phyloP scores from a whole-genome alignment of 2,329 filamentous ascomycete genomes.

The Colletotrichum spaethianum region DNA sequence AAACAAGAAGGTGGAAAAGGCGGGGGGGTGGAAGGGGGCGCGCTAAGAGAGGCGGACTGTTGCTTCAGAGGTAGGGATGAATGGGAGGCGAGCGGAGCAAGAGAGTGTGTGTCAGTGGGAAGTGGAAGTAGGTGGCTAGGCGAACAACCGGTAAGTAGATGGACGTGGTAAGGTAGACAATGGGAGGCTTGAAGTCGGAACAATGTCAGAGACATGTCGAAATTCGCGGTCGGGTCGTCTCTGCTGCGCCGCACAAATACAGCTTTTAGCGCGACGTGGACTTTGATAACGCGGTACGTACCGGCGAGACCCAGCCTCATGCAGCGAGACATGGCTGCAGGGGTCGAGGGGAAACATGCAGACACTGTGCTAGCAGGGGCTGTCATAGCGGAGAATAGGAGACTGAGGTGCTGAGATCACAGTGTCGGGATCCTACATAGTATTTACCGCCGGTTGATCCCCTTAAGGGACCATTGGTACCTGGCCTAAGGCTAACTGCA shows the following conservation, averaged over 20 bases:
- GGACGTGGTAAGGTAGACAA: background rate
- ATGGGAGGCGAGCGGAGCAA: background rate
- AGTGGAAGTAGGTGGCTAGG: background rate
- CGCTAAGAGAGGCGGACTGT: background rate
- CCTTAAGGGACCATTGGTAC: background rate
- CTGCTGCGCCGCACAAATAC: constrained; percentile 37
- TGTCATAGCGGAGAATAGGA: constrained; percentile 12
- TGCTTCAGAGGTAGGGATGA: background rate
- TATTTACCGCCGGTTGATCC: background rate
- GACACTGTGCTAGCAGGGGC: constrained; percentile 34
- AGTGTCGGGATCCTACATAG: constrained; percentile 25
- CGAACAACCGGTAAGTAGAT: background rate
- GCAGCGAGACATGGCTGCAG: constrained; percentile 3
- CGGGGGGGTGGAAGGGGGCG: constrained; percentile 2
- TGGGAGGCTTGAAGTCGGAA: constrained; percentile 31
- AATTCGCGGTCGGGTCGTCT: constrained; percentile 24
- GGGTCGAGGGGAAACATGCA: background rate
- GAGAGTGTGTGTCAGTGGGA: constrained; percentile 17
- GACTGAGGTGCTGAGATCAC: background rate
- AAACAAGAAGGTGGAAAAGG: constrained; percentile 12
- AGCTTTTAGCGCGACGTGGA: constrained; percentile 27
- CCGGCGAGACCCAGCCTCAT: background rate
- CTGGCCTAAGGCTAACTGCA: constrained; percentile 19
- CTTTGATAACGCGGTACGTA: constrained; percentile 14
- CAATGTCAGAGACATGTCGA: constrained; percentile 29